These are phyloP conservation scores for Pythium phragmiticola DNA, from an alignment of 352 stramenopile species.

Conservation along the genomic window DNA sequence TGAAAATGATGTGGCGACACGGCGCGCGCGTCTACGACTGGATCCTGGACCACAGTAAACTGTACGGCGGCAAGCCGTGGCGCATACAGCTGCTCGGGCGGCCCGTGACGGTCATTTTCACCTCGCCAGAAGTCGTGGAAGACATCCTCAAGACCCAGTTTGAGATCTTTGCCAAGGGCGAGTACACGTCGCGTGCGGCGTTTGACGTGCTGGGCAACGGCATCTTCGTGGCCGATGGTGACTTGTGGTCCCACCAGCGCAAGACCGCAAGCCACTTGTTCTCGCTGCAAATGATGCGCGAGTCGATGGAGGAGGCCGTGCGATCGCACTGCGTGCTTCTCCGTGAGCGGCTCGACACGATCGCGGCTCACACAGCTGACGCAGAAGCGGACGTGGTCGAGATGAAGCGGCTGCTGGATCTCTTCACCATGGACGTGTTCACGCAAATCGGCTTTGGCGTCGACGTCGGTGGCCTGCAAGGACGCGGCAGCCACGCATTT, in stretches of 20 bases:
- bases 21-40: conserved; percentile 52
- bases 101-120: conserved; percentile 34
- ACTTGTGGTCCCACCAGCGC: conserved; percentile 59
- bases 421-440: conserved; percentile 75
- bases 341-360: conserved; percentile 25
- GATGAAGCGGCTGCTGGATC: conserved; percentile 46
- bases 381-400: conserved; percentile 14
- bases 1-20: conserved; percentile 45
- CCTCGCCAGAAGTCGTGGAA: conserved; percentile 35
- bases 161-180: conserved; percentile 56
- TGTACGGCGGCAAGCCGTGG: conserved; percentile 44
- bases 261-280: conserved; percentile 88
- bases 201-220: conserved; percentile 60
- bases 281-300: conserved; percentile 54
- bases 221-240: conserved; percentile 62
- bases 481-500: conserved; percentile 34
- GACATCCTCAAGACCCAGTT: conserved; percentile 56
- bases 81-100: conserved; percentile 37
- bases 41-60: conserved; percentile 43
- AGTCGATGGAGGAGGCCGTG: conserved; percentile 43
- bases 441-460: conserved; percentile 70
- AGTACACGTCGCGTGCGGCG: conserved; percentile 35
- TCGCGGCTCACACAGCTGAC: neutral
- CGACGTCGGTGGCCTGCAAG: conserved; percentile 43
- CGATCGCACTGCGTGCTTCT: conserved; percentile 30